Percentiles rank a stretch among this genome's conserved stretches.
phyloP scores from a whole-genome alignment of 805 yeast genomes.

The Zygotorulaspora danielsina region DNA sequence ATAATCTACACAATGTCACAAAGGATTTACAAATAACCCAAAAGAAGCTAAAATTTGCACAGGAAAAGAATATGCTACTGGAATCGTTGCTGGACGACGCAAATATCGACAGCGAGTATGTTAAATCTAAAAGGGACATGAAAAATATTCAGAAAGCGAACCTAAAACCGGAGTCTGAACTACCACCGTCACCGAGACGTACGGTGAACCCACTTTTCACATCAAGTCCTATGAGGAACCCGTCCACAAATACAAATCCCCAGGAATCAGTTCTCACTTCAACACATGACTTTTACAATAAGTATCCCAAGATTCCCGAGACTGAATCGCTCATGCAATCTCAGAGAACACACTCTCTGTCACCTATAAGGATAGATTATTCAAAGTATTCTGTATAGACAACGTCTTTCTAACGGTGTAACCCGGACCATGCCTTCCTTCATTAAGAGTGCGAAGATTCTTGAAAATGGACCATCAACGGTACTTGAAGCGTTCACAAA shows the following conservation, averaged over 20 bases:
- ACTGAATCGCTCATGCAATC: slow-evolving; percentile 27
- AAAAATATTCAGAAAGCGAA: slow-evolving; percentile 31
- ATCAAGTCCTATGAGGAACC: slow-evolving; percentile 32
- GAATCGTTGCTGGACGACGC: slow-evolving; percentile 34
- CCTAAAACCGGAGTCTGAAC: slow-evolving; percentile 29
- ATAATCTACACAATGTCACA: slow-evolving; percentile 12
- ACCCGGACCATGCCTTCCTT: slow-evolving; percentile 12
- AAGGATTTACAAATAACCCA: slow-evolving; percentile 21
- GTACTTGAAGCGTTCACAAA: no score
- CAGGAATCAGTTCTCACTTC: slow-evolving; percentile 5
- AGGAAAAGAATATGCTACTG: slow-evolving; percentile 30
- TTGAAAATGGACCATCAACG: background rate
- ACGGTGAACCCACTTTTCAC: slow-evolving; percentile 32
- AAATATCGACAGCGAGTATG: slow-evolving; percentile 31
- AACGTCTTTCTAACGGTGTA: slow-evolving; percentile 2
- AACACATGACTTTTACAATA: slow-evolving; percentile 23
- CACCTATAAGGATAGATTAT: slow-evolving; percentile 33
- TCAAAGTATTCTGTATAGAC: slow-evolving; percentile 25
- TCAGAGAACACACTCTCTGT: slow-evolving; percentile 22
- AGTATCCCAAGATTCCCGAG: slow-evolving; percentile 33
- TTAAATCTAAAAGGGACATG: slow-evolving; percentile 34
- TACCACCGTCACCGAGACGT: slow-evolving; percentile 33
- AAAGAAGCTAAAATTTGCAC: slow-evolving; percentile 29
- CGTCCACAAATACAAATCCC: slow-evolving; percentile 5
- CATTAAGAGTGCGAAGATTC: no score